These are phyloP conservation scores for Plasmopara muralis DNA, from an alignment of 352 stramenopile species.

Conservation along the genomic window DNA sequence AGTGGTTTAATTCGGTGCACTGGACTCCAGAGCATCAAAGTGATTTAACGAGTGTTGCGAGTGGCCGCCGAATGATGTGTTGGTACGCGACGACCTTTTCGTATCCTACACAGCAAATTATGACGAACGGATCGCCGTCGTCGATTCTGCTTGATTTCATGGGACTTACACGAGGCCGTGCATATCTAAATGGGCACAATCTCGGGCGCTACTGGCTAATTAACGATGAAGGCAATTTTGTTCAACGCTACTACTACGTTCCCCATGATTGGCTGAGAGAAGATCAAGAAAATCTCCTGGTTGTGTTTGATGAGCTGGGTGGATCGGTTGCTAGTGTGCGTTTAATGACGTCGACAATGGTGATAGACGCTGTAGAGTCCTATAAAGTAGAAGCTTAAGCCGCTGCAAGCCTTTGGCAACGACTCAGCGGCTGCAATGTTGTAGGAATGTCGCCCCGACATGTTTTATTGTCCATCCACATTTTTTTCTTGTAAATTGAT, in stretches of 20 bases:
- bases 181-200: constrained; percentile 60
- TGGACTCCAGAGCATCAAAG: constrained; percentile 25
- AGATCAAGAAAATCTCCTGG: constrained; percentile 37
- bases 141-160: constrained; percentile 55
- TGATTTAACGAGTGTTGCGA: neutral
- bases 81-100: constrained; percentile 53
- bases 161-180: constrained; percentile 49
- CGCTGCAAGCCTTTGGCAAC: no score
- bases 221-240: constrained; percentile 37
- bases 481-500: neutral
- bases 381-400: neutral
- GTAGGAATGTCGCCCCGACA: neutral
- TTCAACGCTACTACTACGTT: constrained; percentile 69
- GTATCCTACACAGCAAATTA: constrained; percentile 9
- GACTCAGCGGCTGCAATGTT: neutral
- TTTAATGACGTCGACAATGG: constrained; percentile 49
- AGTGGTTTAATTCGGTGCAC: constrained; percentile 42
- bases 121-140: constrained; percentile 16
- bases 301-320: constrained; percentile 60
- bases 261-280: constrained; percentile 45
- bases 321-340: constrained; percentile 37
- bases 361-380: constrained; percentile 9
- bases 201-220: constrained; percentile 67
- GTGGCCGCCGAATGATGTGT: constrained; percentile 28
- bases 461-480: neutral